Conservation (phyloP, 2,329 filamentous ascomycete species). For the Sclerotinia minor region DNA sequence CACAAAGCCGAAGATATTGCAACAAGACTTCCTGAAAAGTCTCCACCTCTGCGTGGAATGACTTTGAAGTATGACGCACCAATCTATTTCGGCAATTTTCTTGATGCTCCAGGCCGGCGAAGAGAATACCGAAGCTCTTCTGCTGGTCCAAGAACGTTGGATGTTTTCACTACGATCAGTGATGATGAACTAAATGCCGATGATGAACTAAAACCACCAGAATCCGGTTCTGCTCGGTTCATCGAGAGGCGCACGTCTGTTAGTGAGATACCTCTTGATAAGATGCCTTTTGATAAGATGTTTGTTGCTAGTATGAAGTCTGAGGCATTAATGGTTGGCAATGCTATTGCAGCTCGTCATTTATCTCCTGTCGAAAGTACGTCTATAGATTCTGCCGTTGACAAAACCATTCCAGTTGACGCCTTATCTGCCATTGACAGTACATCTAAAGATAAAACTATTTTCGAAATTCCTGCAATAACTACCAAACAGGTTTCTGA, state of each 20-base stretch:
- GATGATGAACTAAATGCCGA: not conserved
- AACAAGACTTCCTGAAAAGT: not conserved
- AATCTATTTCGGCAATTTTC: not conserved
- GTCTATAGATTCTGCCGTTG: not conserved
- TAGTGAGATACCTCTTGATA: not conserved
- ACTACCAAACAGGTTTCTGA: not conserved
- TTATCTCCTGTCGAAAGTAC: not conserved
- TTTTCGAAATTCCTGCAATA: not conserved
- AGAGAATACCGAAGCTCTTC: conserved; percentile 14
- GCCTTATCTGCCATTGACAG: not conserved
- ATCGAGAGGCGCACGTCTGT: not conserved
- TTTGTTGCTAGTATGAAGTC: no score
- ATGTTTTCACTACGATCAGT: no score
- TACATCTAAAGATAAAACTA: not conserved
- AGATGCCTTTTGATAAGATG: no score
- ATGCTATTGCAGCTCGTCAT: not conserved
- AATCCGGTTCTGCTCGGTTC: not conserved
- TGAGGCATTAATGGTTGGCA: no score
- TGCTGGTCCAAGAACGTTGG: not conserved
- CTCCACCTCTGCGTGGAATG: not conserved
- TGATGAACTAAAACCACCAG: not conserved
- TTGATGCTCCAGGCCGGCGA: not conserved
- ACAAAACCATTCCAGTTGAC: not conserved
- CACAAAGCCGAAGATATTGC: not conserved
- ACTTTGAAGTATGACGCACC: not conserved